Evolutionary conservation across 2,329 filamentous ascomycete genomes (phyloP), one percentile per base, ranked within the genome.

Genomic region (Exophiala mesophila): DNA sequence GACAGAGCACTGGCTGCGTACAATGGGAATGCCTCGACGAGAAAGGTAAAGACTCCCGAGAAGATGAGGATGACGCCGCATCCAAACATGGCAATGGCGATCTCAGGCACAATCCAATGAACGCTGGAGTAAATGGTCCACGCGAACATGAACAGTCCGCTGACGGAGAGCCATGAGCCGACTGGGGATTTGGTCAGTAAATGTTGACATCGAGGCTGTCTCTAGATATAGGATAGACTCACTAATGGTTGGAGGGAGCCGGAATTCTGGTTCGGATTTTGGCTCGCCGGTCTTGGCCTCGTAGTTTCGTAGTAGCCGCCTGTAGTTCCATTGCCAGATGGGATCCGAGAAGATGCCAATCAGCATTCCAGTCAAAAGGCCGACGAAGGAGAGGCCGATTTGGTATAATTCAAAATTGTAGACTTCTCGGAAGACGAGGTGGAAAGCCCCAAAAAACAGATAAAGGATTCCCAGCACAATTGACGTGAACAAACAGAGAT

Each of bases 121-220:
- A 95, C 76, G 54, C 64, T 74, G 37, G 80, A 63, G 61, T 82
- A 89, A 10, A 84, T 83, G 3, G 85, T 88, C 85, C 88, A 95
- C 6, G 80, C 88, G 65, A 95, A 95, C 66, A 86, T 84, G 63
- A 96, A 94, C 12, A 97, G 67, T 5, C 87, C 86, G 42, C 85
- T 70, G 4, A 88, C 86, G 21, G 92, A 86, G 7, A 94, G 65
- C 32, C 88, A 64, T 1, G 81, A 81, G n/a, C 89, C 90, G 5
- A 73, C 61, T 26, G 23, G 23, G 12, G 12, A 26, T 26, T 7
- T 26, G 7, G 23, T 26, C 12, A 26, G 23, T 26, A 12, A 26
- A 26, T 26, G 23, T 7, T 26, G n/a, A n/a, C n/a, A n/a, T n/a
- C n/a, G n/a, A n/a, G n/a, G n/a, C n/a, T n/a, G n/a, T n/a, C n/a